Percentiles rank a stretch among this genome's conserved stretches.
Conservation (phyloP, 768 basidiomycete species). For the Rhodocollybia butyracea region DNA sequence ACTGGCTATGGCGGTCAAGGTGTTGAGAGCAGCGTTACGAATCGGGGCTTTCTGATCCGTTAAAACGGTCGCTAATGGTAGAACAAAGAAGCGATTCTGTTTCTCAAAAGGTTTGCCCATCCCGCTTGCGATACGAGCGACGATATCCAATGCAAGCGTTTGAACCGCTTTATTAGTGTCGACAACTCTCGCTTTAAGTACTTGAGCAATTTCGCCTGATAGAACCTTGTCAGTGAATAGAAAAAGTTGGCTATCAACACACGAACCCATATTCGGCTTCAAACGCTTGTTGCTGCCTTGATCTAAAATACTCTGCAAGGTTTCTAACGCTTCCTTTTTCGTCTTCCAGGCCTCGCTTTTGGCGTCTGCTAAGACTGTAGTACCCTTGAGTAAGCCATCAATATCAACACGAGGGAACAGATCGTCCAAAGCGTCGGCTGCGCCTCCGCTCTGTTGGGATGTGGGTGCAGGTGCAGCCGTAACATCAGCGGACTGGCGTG, state of each 20-base stretch:
- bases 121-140: slow-evolving; percentile 84
- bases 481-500: slow-evolving; percentile 73
- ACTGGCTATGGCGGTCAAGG: slow-evolving; percentile 78
- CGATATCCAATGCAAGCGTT: slow-evolving; percentile 82
- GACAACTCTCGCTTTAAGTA: slow-evolving; percentile 82
- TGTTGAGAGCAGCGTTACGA: slow-evolving; percentile 71
- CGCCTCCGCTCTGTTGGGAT: slow-evolving; percentile 37
- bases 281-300: slow-evolving; percentile 90
- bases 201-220: slow-evolving; percentile 84
- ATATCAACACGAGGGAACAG: slow-evolving; percentile 94
- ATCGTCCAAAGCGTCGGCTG: slow-evolving; percentile 81
- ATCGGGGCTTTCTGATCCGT: slow-evolving; percentile 92
- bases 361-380: slow-evolving; percentile 75
- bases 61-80: slow-evolving; percentile 78
- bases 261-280: slow-evolving; percentile 82
- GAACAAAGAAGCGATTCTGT: slow-evolving; percentile 70
- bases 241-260: neutral
- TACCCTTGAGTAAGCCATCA: slow-evolving; percentile 79
- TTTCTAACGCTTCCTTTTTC: slow-evolving; percentile 92
- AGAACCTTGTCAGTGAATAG: slow-evolving; percentile 4
- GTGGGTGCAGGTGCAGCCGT: slow-evolving; percentile 43
- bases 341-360: slow-evolving; percentile 97
- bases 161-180: slow-evolving; percentile 97
- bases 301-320: slow-evolving; percentile 78
- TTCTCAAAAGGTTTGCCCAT: slow-evolving; percentile 98